Evolutionary conservation across 495 filamentous ascomycete genomes (phyloP), one percentile per base, ranked within the genome.

Genomic region (Tuber calosporum): DNA sequence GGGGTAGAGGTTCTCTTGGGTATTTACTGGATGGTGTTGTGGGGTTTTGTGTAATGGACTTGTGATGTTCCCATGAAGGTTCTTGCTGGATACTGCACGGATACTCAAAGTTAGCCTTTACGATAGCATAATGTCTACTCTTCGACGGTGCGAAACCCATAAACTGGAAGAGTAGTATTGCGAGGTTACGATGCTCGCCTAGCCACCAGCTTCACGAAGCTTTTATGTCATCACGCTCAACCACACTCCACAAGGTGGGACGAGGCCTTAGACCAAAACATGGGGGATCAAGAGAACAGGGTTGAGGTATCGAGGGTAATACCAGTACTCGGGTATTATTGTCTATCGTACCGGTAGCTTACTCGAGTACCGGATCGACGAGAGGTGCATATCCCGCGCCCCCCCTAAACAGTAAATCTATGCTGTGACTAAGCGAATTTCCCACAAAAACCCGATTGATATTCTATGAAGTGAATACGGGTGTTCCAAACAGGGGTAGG

Each of bases 11-110:
- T 17, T 34, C n/a, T 40, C 62, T 30, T 38, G 17, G 36, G 41
- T 17, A 34, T 42, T 15, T 30, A 41, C 58, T 58, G 75, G 41
- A 26, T 58, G 26, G 40, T 67, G 38, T 74, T 74, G 53, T 42
- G 68, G 58, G 42, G 39, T 37, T 37, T 58, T 43, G 17, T 39
- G 19, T 34, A 34, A 9, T 26, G 53, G n/a, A 62, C 30, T 11
- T 30, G n/a, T 13, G 26, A 30, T 58, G 26, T 30, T 62, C 17
- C 30, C n/a, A 62, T 62, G 53, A 62, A 30, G 26, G n/a, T 58
- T 58, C n/a, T 19, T 26, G 45, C 3, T n/a, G 45, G 2, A 26
- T 11, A 15, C n/a, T 15, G n/a, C 30, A 30, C n/a, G n/a, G n/a
- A 58, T 58, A 58, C 48, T 58, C 15, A 1, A n/a, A 15, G 48